Evolutionary conservation across 768 basidiomycete genomes (phyloP), one percentile per base, ranked within the genome.

Genomic region (Pseudohyphozyma bogoriensis): DNA sequence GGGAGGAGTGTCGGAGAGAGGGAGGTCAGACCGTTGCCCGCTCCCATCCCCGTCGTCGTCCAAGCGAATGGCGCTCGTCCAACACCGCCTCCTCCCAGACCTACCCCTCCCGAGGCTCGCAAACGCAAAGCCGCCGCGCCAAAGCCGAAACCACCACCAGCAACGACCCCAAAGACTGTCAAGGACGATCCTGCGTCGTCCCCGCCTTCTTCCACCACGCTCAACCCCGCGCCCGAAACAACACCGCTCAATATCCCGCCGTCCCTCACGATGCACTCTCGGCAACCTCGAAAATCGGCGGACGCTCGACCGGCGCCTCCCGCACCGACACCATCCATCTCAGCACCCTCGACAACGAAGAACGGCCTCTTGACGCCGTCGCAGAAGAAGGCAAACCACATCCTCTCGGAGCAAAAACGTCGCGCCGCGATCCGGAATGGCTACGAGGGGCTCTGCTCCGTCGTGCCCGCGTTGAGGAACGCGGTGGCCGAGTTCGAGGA

Each of bases 401-500:
- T 95, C 66, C 86, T 88, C 68, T 86, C 85, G 3, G 91, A 95
- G 76, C 89, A 93, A 76, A 92, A 92, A 73, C 83, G 91, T 29
- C 82, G 91, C 35, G 88, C 88, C 18, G 91, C 90, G 68, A 93
- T 95, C 54, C 80, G 89, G 15, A 76, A 83, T 40, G 91, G 89
- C 15, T 93, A 93, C 71, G 90, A 92, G 68, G 83, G 85, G 10
- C 78, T 95, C 0, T 91, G 89, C 69, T 84, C 85, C 29, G 81
- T 82, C 31, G 84, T 95, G 0, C 91, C 91, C 13, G 78, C 86
- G 3, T 77, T 95, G 39, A 75, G 84, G 22, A 88, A 87, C 67
- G 89, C 89, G 0, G 87, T 89, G 42, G 76, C 79, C 51, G 82
- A 80, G 59, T 89, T 88, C 71, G 89, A 88, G 57, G 83, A 82